A percentile compares a stretch with the other conserved stretches of the same genome.
Evolutionary conservation across 495 filamentous ascomycete species (phyloP).

Genomic region (Penicillium roqueforti): DNA sequence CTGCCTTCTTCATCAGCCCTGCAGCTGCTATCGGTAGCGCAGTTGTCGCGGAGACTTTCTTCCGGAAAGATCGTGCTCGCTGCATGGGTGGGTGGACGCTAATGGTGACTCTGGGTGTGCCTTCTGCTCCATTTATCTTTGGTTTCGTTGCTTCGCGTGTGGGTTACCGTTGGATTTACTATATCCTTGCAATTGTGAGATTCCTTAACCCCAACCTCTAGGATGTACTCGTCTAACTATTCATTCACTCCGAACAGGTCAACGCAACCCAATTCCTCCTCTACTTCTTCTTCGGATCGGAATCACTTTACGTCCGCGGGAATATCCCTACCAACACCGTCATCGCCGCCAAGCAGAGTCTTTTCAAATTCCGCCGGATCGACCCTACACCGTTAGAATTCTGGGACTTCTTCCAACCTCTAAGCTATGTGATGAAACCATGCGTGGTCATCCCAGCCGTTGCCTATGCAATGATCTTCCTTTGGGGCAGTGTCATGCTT

Average conservation of each 20-base stretch:
- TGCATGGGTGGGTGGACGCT: conserved; percentile 50
- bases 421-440: conserved; percentile 34
- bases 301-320: conserved; percentile 47
- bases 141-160: conserved; percentile 43
- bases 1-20: conserved; percentile 47
- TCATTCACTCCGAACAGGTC: conserved; percentile 24
- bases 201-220: background rate
- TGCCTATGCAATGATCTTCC: conserved; percentile 53
- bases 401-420: conserved; percentile 47
- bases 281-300: conserved; percentile 51
- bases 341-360: conserved; percentile 22
- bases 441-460: conserved; percentile 45
- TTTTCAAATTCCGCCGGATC: conserved; percentile 44
- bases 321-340: conserved; percentile 5
- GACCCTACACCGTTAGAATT: conserved; percentile 43
- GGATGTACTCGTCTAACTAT: background rate
- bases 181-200: conserved; percentile 40
- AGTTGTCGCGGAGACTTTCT: conserved; percentile 46
- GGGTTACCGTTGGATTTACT: conserved; percentile 47
- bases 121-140: conserved; percentile 46
- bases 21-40: conserved; percentile 43
- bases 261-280: conserved; percentile 53
- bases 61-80: conserved; percentile 38
- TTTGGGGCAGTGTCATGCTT: conserved; percentile 43
- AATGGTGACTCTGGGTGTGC: conserved; percentile 36